A percentile compares a stretch with the other conserved stretches of the same genome.
phyloP scores from a whole-genome alignment of 768 basidiomycete genomes.

The Panaeolus papilionaceus region DNA sequence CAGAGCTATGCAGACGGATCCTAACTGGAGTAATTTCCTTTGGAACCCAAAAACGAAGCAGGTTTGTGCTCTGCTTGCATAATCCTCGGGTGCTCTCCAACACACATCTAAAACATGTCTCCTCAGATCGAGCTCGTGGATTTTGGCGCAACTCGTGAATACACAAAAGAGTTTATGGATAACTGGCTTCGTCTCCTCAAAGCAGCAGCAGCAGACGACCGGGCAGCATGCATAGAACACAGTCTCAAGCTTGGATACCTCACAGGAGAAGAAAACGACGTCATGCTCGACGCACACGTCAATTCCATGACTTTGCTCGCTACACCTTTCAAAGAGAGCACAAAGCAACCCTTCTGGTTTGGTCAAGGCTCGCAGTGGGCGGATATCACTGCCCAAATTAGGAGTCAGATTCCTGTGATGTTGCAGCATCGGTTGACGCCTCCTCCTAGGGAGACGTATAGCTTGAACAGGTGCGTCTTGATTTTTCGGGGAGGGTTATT shows the following conservation, averaged over 20 bases:
- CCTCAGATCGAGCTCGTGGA: slow-evolving; percentile 85
- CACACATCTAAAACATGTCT: background rate
- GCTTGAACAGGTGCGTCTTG: slow-evolving; percentile 76
- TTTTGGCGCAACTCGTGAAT: slow-evolving; percentile 93
- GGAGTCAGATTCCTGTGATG: slow-evolving; percentile 89
- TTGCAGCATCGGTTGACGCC: slow-evolving; percentile 87
- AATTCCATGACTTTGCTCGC: slow-evolving; percentile 85
- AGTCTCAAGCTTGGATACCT: slow-evolving; percentile 89
- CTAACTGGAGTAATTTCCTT: slow-evolving; percentile 98
- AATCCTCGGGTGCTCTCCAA: background rate
- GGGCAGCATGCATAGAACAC: slow-evolving; percentile 68
- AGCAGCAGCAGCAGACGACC: slow-evolving; percentile 76
- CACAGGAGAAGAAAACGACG: slow-evolving; percentile 87
- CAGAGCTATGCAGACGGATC: slow-evolving; percentile 96
- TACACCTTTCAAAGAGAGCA: slow-evolving; percentile 75
- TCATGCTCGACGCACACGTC: slow-evolving; percentile 91
- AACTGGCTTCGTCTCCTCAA: slow-evolving; percentile 85
- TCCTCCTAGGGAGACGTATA: slow-evolving; percentile 94
- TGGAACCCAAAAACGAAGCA: slow-evolving; percentile 75
- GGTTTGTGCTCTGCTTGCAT: slow-evolving; percentile 39
- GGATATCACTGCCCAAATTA: slow-evolving; percentile 77
- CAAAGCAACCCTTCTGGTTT: slow-evolving; percentile 81
- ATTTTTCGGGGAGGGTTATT: background rate
- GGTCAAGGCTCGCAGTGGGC: slow-evolving; percentile 69
- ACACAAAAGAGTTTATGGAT: slow-evolving; percentile 87